phyloP scores from a whole-genome alignment of 495 filamentous ascomycete species.

The Copromyces sp. region DNA sequence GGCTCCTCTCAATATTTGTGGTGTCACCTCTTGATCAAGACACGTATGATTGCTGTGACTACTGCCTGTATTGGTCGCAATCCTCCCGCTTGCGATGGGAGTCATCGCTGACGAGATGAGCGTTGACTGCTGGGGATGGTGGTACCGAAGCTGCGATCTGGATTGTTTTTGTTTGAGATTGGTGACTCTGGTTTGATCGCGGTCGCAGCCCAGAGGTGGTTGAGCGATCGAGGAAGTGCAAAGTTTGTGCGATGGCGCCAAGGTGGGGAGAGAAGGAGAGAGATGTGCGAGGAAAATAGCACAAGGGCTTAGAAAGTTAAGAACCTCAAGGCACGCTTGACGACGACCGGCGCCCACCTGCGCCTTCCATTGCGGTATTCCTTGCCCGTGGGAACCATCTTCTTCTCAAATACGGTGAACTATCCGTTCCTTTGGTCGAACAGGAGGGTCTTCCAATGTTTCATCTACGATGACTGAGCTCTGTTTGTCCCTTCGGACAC shows the following conservation, averaged over 20 bases:
- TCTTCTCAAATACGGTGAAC: not conserved
- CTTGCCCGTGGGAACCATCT: not conserved
- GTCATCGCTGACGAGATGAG: not conserved
- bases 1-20: not conserved
- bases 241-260: not conserved
- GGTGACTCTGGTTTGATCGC: not conserved
- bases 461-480: not conserved
- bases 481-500: too few species aligned
- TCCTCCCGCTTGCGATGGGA: not conserved
- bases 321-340: not conserved
- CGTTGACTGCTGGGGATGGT: not conserved
- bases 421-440: not conserved
- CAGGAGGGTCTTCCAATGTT: not conserved
- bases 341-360: not conserved
- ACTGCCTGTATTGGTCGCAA: not conserved
- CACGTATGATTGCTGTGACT: not conserved
- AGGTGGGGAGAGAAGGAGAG: not conserved
- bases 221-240: not conserved
- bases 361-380: not conserved
- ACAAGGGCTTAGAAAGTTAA: not conserved
- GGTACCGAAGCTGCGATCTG: not conserved
- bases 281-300: not conserved
- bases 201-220: not conserved
- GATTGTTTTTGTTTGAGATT: not conserved
- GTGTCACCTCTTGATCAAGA: not conserved